Evolutionary conservation across 83 land plant species (phyloP), one percentile per base, ranked within the genome.

Genomic region (Picea mariana): DNA sequence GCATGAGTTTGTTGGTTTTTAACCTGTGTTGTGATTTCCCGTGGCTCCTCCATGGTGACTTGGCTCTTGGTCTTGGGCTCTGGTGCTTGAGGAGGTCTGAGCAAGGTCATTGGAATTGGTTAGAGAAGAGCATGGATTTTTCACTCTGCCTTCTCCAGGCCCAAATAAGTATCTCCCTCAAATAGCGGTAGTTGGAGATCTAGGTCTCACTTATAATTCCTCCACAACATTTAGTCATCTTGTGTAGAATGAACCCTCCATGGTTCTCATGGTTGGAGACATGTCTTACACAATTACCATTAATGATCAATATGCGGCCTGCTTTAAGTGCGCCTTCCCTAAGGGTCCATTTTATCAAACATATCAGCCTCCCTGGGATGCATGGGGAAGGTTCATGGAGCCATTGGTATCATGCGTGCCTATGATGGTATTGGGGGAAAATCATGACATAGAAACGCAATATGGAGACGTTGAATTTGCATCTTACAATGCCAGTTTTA

Each of bases 331-430:
- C 79, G 87, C 91, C 16, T 97, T 97, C 81, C 93, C 96, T 81
- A 82, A 95, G 76, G 88, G 95, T 20, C 99, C 99, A 40, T 92
- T 89, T 38, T 87, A 92, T 80, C 98, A 97, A 86, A 91, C 98
- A 6, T 97, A 95, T 89, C 99, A 97, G 79, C 99, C 98, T 21
- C 96, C 93, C 6, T 97, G 99, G 99, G 99, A 97, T 83, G 91
- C 82, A 23, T 97, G 99, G 99, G 95, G 96, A 81, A 95, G 40
- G 40, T 38, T 38, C 40, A 38, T 38, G 40, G 40, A 38, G 40
- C 40, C 40, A 38, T 5, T 38, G 40, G 40, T 38, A 38, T 38
- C 40, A 38, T 5, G 0, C 40, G 40, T 38, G 40, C 40, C 40
- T 38, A 38, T 38, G 40, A 38, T 38, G 40, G 40, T 38, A 38